Percentiles rank a stretch among this genome's conserved stretches.
Conservation (phyloP, 2,329 filamentous ascomycete genomes). For the Penicillium sp. region DNA sequence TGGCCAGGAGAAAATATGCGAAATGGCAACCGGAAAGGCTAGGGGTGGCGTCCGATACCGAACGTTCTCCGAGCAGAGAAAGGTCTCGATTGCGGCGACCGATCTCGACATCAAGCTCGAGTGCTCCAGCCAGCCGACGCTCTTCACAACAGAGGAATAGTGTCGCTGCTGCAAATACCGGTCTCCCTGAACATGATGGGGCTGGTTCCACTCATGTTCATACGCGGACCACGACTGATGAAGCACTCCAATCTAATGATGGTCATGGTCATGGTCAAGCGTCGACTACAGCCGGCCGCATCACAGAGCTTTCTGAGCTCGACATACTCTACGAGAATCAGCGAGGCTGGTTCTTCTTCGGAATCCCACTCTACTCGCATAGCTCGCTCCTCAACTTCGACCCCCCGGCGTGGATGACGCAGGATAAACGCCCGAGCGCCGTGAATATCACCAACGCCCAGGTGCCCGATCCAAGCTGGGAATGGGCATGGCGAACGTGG, state of each 20-base stretch:
- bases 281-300: constrained; percentile 11
- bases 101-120: constrained; percentile 14
- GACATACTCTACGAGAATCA: constrained; percentile 96
- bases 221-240: constrained; percentile 6
- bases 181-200: constrained; percentile 10
- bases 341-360: constrained; percentile 82
- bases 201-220: constrained; percentile 12
- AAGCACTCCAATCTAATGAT: constrained; percentile 1
- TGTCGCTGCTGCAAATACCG: constrained; percentile 1
- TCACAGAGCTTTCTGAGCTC: constrained; percentile 48
- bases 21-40: constrained; percentile 53
- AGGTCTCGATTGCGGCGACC: constrained; percentile 15
- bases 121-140: constrained; percentile 6
- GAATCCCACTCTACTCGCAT: constrained; percentile 80
- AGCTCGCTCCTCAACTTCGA: constrained; percentile 81
- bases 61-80: constrained; percentile 12
- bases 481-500: constrained; percentile 73
- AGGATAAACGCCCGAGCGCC: constrained; percentile 49
- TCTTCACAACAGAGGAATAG: neutral
- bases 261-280: neutral
- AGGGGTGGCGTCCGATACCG: constrained; percentile 33
- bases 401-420: constrained; percentile 79
- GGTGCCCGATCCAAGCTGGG: constrained; percentile 90
- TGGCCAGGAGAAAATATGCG: constrained; percentile 41
- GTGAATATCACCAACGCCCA: constrained; percentile 79